Evolutionary conservation across 768 basidiomycete species (phyloP), one percentile per base, ranked within the genome.

Genomic region (Tulasnella sp.): DNA sequence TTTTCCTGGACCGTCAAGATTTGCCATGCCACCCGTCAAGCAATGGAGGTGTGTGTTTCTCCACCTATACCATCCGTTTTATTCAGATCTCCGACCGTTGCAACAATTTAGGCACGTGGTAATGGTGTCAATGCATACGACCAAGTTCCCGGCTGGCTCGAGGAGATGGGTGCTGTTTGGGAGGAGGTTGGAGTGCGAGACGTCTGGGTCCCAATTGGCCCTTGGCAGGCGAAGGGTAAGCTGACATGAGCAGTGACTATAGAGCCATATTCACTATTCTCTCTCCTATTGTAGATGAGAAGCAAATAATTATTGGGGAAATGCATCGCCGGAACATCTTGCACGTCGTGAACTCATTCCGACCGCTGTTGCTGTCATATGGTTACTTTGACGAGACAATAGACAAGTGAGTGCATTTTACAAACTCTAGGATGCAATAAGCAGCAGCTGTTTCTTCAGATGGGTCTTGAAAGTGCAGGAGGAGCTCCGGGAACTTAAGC

Each of bases 311-410:
- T n/a, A 71, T 69, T 3, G 38, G 68, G 14, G 75, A 76, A 22
- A 15, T 69, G 36, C 34, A 42, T 14, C 29, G 39, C 25, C 37
- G 70, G 19, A 42, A 76, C 67, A 29, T 67, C 38, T 31, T 76
- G 7, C 40, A 15, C 25, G 14, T 76, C 39, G 34, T 71, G 39
- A 25, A 1, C 39, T 45, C 67, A 19, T 31, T 76, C 38, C 67
- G 69, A 11, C 75, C 75, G 25, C 64, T 76, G 8, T 19, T 76
- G 36, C 39, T 76, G 1, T 14, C 75, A 7, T 38, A 71, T 37
- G 75, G 75, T 8, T 76, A 76, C 37, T 76, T 76, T 31, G 67
- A 36, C 19, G 67, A 76, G 22, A 71, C 69, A 9, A 37, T 76
- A 19, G 75, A 76, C 67, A 36, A 15, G 39, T n/a, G 3, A 19